Conservation (phyloP, 139 green algal genomes). For the Chlamydomonas sp. region DNA sequence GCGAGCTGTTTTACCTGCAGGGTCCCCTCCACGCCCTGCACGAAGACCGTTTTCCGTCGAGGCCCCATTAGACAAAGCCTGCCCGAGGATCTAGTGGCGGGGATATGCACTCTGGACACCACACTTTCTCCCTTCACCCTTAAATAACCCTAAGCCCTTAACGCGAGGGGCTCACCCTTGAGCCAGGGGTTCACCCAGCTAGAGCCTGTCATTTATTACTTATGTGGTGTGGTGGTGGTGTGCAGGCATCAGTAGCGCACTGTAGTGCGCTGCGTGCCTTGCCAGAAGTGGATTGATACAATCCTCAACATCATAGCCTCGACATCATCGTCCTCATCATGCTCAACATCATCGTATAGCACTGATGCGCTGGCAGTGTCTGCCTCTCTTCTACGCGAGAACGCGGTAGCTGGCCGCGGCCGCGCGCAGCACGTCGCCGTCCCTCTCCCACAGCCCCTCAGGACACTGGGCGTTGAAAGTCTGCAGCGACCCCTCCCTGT, state of each 20-base stretch:
- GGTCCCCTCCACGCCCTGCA: too few species aligned
- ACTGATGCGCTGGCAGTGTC: not conserved
- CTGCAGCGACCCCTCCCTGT: slow-evolving; percentile 41
- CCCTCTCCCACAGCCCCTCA: slow-evolving; percentile 28
- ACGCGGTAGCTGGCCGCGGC: not conserved
- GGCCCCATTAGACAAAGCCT: too few species aligned
- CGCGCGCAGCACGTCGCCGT: not conserved
- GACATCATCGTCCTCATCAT: too few species aligned
- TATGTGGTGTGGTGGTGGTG: not conserved
- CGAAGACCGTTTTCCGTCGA: too few species aligned
- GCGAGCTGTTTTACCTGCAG: too few species aligned
- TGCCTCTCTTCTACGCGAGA: too few species aligned
- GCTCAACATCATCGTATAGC: not conserved
- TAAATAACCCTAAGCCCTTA: too few species aligned
- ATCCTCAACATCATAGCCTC: too few species aligned
- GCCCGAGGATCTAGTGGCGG: too few species aligned
- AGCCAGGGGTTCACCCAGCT: not conserved
- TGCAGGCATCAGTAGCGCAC: not conserved
- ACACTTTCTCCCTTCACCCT: too few species aligned
- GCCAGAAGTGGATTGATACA: not conserved
- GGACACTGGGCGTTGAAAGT: slow-evolving; percentile 50
- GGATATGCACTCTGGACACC: too few species aligned
- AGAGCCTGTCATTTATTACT: not conserved
- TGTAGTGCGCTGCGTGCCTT: not conserved
- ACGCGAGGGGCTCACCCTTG: too few species aligned